Base-by-base conservation (phyloP, 208 protist species). In the Trypanosoma melophagium region DNA sequence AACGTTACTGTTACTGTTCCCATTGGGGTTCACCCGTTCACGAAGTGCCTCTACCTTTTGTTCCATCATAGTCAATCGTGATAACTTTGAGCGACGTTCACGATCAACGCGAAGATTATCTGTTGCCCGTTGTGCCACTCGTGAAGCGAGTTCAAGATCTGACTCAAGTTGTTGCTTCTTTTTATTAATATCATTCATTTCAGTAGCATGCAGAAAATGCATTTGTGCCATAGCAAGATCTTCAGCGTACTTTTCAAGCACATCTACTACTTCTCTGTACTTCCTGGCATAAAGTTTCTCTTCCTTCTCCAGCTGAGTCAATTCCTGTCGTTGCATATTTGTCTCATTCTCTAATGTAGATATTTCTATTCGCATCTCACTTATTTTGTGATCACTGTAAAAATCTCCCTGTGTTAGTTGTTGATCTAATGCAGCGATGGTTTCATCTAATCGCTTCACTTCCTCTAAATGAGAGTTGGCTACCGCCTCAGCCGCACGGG, bases 311-410 rank as follows among this genome's bases (percentile, higher is more conserved):
- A 88, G 50, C 50, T 75, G 74, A 55, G 78, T 64, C 17, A 87
- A 42, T 70, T 95, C 84, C 66, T 84, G 79, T 54, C 70, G 63
- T 16, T 77, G 84, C 41, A 79, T 82, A 57, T 71, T 74, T 14
- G 72, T 66, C 60, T 75, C 77, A 19, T 77, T 81, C 77, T 92
- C 84, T 12, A 90, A 71, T 7, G 86, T 60, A 47, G 84, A 77
- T 47, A 91, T 83, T 63, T 95, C 84, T 17, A 90, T 68, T 19
- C 84, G 79, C 62, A 94, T 92, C 64, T 86, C 83, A 41, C 77
- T 81, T 22, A 92, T 84, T 51, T 71, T 77, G 41, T 89, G 89
- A 38, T 74, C 79, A 51, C 63, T 76, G 55, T 83, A 69, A 64
- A 92, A 72, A 28, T 92, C 80, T 24, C 71, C 74, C 52, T 89